phyloP scores from a whole-genome alignment of 169 alveolate species.

The Plasmodium inui region DNA sequence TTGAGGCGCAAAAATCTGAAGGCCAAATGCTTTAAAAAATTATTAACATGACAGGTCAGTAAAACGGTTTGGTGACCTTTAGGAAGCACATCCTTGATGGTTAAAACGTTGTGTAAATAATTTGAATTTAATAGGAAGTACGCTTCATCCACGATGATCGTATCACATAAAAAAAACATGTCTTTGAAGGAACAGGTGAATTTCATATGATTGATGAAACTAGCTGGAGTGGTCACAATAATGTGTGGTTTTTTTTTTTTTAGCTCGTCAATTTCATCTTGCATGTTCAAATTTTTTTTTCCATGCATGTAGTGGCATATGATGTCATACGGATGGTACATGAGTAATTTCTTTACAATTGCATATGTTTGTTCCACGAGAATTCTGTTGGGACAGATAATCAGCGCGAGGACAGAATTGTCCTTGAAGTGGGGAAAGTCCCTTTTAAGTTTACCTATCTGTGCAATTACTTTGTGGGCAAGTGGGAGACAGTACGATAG shows the following conservation, averaged over 20 bases:
- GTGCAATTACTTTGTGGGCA: constrained; percentile 51
- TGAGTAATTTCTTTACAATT: constrained; percentile 40
- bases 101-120: constrained; percentile 49
- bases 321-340: constrained; percentile 63
- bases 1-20: constrained; percentile 61
- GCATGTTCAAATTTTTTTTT: constrained; percentile 67
- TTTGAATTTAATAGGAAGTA: constrained; percentile 49
- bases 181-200: constrained; percentile 10
- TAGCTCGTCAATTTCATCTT: constrained; percentile 41
- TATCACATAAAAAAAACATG: constrained; percentile 66
- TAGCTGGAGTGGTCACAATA: constrained; percentile 61
- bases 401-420: constrained; percentile 28
- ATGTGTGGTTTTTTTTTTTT: constrained; percentile 68
- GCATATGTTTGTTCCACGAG: constrained; percentile 60
- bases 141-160: constrained; percentile 68
- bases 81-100: constrained; percentile 52
- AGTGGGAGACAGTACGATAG: constrained; percentile 22
- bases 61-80: constrained; percentile 66
- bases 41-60: constrained; percentile 59
- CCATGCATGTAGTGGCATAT: constrained; percentile 68
- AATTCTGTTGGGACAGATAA: constrained; percentile 56
- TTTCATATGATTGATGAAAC: constrained; percentile 32
- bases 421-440: constrained; percentile 19
- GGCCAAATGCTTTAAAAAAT: constrained; percentile 52
- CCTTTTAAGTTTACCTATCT: constrained; percentile 28